Base-by-base conservation (phyloP, 169 alveolate genomes). In the Plasmodium vinckei region DNA sequence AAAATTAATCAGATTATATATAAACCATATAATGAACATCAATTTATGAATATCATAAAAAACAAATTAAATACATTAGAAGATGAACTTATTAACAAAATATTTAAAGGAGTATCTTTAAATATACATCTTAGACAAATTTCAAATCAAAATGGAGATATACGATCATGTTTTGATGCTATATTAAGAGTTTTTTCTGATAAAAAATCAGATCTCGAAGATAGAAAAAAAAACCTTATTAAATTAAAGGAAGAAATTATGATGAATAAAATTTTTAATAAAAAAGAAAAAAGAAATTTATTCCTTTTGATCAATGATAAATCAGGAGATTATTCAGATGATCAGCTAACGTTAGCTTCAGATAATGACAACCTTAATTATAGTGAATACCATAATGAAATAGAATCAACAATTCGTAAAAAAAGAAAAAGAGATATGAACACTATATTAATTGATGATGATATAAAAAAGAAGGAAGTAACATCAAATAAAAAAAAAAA, bases 51-150 rank as follows among this genome's bases (percentile, higher is more conserved):
- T 44, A 77, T 77, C 17, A 68, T 77, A 10, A 27, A 56, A 65
- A 77, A 63, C 65, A 77, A 77, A 54, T 64, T 77, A 64, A 65
- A 77, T 56, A 27, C 88, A 1, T 15, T 77, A 25, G 88, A 77
- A 56, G 70, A 77, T 15, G 88, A 77, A 44, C 65, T 77, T 15
- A 75, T 77, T 21, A 77, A 54, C 46, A 77, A 77, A 27, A 23
- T 77, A 51, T 77, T 77, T 56, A 77, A 77, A 63, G 88, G 88
- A 33, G 88, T 77, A 6, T 77, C 88, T 19, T 69, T 77, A 64
- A 77, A 77, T 51, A 53, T 77, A 64, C 88, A 77, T 68, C 70
- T 77, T 77, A 51, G 88, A n/a, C 88, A 77, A 77, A 77, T 77
- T 25, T 77, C 88, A 15, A 77, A 77, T 56, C 63, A 75, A 27